These are phyloP conservation scores for Hygrocybe punicea DNA, from an alignment of 768 basidiomycete species.

Conservation along the genomic window DNA sequence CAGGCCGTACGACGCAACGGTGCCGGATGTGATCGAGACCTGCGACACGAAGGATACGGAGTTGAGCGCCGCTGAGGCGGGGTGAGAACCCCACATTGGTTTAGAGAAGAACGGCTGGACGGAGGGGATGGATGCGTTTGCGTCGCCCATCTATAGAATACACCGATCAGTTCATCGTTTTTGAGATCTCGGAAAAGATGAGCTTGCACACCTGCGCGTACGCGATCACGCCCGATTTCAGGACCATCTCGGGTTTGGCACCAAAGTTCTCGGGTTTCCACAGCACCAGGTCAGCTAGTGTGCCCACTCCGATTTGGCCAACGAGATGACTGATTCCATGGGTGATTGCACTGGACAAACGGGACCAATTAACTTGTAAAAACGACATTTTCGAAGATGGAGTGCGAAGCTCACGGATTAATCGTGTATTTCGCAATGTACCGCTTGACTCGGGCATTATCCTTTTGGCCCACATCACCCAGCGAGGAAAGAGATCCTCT, in stretches of 20 bases:
- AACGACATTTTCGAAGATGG: constrained; percentile 5
- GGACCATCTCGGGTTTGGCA: constrained; percentile 85
- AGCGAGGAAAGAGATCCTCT: constrained; percentile 67
- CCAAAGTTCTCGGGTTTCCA: constrained; percentile 97
- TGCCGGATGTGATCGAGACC: constrained; percentile 57
- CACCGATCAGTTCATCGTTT: constrained; percentile 4
- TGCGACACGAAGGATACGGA: constrained; percentile 86
- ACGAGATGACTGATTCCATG: constrained; percentile 89
- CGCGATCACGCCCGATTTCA: constrained; percentile 92
- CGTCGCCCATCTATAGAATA: constrained; percentile 79
- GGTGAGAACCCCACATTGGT: constrained; percentile 91
- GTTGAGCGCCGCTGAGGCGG: constrained; percentile 75
- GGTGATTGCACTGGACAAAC: constrained; percentile 68
- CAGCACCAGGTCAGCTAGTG: constrained; percentile 88
- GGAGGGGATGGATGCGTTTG: constrained; percentile 93
- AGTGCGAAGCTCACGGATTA: constrained; percentile 71
- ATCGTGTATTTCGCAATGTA: constrained; percentile 97
- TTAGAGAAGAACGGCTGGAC: constrained; percentile 84
- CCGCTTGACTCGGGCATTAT: constrained; percentile 90
- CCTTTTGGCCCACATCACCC: constrained; percentile 65
- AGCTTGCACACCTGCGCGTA: constrained; percentile 69
- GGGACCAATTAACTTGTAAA: background rate
- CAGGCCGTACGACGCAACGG: constrained; percentile 63
- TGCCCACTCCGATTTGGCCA: constrained; percentile 78
- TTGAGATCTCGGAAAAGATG: background rate